A percentile compares a stretch with the other conserved stretches of the same genome.
phyloP scores from a whole-genome alignment of 805 yeast species.

The Ogataea neopini region DNA sequence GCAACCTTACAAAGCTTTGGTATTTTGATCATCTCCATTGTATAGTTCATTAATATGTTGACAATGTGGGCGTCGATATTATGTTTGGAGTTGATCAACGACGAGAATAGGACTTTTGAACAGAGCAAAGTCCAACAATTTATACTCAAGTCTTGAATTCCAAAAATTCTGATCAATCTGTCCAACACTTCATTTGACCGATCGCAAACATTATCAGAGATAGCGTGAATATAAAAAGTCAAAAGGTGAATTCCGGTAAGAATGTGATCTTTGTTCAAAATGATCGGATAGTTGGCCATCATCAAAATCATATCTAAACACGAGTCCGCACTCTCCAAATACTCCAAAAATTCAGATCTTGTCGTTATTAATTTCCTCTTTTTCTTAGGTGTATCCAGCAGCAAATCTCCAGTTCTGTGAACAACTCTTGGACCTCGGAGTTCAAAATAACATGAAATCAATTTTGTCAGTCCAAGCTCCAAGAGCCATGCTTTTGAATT shows the following conservation, averaged over 20 bases:
- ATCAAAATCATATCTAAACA: constrained; percentile 31
- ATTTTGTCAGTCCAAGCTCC: constrained; percentile 35
- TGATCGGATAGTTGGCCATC: constrained; percentile 12
- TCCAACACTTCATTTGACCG: constrained; percentile 7
- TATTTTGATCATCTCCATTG: constrained; percentile 40
- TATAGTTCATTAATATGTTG: constrained; percentile 35
- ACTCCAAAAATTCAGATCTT: constrained; percentile 26
- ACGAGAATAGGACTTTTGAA: constrained; percentile 11
- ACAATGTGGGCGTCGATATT: constrained; percentile 10
- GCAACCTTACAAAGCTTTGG: constrained; percentile 31
- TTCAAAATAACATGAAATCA: constrained; percentile 23
- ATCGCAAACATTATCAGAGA: constrained; percentile 9
- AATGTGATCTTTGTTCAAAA: constrained; percentile 19
- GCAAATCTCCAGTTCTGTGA: background rate
- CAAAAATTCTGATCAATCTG: constrained; percentile 23
- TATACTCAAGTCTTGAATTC: constrained; percentile 16
- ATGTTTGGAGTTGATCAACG: background rate
- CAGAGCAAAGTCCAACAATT: constrained; percentile 19
- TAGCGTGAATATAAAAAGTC: constrained; percentile 23
- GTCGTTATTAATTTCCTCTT: constrained; percentile 29
- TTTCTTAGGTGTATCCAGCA: background rate
- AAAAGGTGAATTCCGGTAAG: constrained; percentile 34
- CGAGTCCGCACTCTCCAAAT: constrained; percentile 25
- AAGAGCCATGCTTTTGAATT: constrained; percentile 43
- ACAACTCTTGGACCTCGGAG: background rate